Percentiles rank a stretch among this genome's conserved stretches.
Conservation (phyloP, 768 basidiomycete species). For the Termitomyces sp. region DNA sequence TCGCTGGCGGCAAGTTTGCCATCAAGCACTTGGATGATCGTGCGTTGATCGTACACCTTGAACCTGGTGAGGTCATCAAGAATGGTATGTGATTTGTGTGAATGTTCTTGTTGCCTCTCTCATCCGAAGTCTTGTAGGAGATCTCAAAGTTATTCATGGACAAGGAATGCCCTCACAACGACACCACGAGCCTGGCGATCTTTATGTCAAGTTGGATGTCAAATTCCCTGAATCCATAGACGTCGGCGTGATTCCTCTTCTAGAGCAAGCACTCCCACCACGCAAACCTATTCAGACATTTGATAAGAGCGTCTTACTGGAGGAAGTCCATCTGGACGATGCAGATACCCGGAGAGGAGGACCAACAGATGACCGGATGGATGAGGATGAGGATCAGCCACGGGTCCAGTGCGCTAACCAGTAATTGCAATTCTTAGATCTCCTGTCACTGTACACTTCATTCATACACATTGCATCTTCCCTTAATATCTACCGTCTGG, state of each 20-base stretch:
- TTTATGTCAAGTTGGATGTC: slow-evolving; percentile 83
- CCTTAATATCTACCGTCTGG: slow-evolving; percentile 29
- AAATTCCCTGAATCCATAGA: slow-evolving; percentile 85
- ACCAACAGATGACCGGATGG: slow-evolving; percentile 78
- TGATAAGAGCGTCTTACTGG: slow-evolving; percentile 61
- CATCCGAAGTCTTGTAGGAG: slow-evolving; percentile 42
- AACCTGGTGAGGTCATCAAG: slow-evolving; percentile 89
- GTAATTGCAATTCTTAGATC: slow-evolving; percentile 36
- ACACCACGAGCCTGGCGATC: slow-evolving; percentile 94
- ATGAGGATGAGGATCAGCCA: slow-evolving; percentile 89
- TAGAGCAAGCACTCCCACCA: slow-evolving; percentile 84
- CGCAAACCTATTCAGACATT: slow-evolving; percentile 64
- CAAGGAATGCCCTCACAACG: slow-evolving; percentile 99
- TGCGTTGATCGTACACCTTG: slow-evolving; percentile 74
- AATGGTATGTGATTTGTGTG: slow-evolving; percentile 58
- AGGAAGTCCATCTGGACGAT: slow-evolving; percentile 83
- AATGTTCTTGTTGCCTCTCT: background rate
- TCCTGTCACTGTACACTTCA: slow-evolving; percentile 26
- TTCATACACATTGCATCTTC: slow-evolving; percentile 28
- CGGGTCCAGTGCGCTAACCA: slow-evolving; percentile 96
- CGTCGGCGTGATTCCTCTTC: slow-evolving; percentile 55
- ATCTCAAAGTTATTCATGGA: slow-evolving; percentile 84
- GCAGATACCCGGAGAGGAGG: slow-evolving; percentile 60
- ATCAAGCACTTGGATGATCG: slow-evolving; percentile 95
- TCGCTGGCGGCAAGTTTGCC: slow-evolving; percentile 86